phyloP scores from a whole-genome alignment of 305 asterid genomes.

The Fraxinus baroniana region DNA sequence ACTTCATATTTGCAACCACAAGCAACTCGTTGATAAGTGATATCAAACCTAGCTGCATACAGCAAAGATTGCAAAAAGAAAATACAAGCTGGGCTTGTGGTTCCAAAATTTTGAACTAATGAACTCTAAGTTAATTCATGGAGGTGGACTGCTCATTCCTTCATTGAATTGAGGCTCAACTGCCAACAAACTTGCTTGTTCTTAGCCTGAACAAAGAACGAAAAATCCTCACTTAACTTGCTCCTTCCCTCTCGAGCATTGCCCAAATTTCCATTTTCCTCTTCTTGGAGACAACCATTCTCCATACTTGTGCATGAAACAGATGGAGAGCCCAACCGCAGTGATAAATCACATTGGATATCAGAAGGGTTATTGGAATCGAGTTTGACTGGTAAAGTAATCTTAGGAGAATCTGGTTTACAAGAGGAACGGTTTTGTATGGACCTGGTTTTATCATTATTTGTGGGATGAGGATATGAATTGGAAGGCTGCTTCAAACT shows the following conservation, averaged over 20 bases:
- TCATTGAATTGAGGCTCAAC: conserved; percentile 9
- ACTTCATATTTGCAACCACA: conserved; percentile 5
- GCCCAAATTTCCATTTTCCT: conserved; percentile 27
- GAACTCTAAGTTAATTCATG: conserved; percentile 9
- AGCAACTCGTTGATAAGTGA: neutral
- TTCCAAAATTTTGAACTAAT: neutral
- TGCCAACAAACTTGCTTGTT: conserved; percentile 17
- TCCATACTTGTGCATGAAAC: conserved; percentile 35
- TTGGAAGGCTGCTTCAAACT: conserved; percentile 23
- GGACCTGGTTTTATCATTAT: conserved; percentile 21
- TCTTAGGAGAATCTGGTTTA: conserved; percentile 24
- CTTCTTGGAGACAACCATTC: conserved; percentile 28
- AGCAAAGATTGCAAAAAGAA: neutral
- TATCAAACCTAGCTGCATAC: neutral
- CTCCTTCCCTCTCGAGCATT: conserved; percentile 21
- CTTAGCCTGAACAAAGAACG: conserved; percentile 19
- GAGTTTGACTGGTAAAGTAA: conserved; percentile 21
- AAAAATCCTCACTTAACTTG: conserved; percentile 22
- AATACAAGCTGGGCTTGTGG: neutral
- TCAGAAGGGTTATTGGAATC: conserved; percentile 33
- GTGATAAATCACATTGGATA: conserved; percentile 67
- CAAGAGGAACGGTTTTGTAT: conserved; percentile 17
- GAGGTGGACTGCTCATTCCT: conserved; percentile 23
- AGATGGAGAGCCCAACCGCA: conserved; percentile 60
- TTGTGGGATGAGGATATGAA: conserved; percentile 26